These are phyloP conservation scores for Penicillium sp. DNA, from an alignment of 2,329 filamentous ascomycete species.

Conservation along the genomic window DNA sequence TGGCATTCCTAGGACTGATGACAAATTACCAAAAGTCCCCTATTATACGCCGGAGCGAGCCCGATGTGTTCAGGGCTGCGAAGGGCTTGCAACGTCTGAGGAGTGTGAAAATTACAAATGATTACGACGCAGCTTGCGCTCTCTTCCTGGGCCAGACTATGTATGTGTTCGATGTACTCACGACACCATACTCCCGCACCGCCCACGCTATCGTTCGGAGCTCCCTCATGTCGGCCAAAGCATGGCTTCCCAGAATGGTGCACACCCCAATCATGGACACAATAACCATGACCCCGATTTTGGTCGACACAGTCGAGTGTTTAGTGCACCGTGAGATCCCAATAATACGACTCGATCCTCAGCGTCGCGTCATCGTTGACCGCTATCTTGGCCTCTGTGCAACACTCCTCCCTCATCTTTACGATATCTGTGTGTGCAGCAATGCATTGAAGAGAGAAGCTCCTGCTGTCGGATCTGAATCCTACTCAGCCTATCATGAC, in stretches of 20 bases:
- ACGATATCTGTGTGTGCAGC: slow-evolving; percentile 26
- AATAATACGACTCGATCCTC: slow-evolving; percentile 20
- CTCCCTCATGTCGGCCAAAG: slow-evolving; percentile 22
- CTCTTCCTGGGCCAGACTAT: slow-evolving; percentile 23
- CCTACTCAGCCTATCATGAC: slow-evolving; percentile 9
- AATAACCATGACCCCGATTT: slow-evolving; percentile 23
- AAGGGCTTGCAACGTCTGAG: slow-evolving; percentile 17
- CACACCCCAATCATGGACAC: slow-evolving; percentile 22
- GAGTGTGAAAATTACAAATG: slow-evolving; percentile 14
- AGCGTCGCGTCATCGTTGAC: slow-evolving; percentile 21
- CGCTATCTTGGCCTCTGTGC: slow-evolving; percentile 24
- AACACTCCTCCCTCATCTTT: slow-evolving; percentile 26
- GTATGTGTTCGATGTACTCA: slow-evolving; percentile 26
- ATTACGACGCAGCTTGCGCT: slow-evolving; percentile 20
- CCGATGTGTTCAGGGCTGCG: slow-evolving; percentile 18
- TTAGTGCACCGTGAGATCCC: slow-evolving; percentile 26
- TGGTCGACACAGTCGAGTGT: slow-evolving; percentile 28
- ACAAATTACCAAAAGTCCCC: slow-evolving; percentile 18
- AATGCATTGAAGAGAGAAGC: slow-evolving; percentile 12
- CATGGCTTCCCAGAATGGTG: slow-evolving; percentile 22
- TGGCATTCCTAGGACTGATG: slow-evolving; percentile 20
- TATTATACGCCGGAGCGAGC: slow-evolving; percentile 14
- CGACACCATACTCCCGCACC: slow-evolving; percentile 17
- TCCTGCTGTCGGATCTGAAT: slow-evolving; percentile 4
- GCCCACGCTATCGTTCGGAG: slow-evolving; percentile 23